A percentile compares a stretch with the other conserved stretches of the same genome.
Conservation (phyloP, 768 basidiomycete species). For the Pulveroboletus ravenelii region DNA sequence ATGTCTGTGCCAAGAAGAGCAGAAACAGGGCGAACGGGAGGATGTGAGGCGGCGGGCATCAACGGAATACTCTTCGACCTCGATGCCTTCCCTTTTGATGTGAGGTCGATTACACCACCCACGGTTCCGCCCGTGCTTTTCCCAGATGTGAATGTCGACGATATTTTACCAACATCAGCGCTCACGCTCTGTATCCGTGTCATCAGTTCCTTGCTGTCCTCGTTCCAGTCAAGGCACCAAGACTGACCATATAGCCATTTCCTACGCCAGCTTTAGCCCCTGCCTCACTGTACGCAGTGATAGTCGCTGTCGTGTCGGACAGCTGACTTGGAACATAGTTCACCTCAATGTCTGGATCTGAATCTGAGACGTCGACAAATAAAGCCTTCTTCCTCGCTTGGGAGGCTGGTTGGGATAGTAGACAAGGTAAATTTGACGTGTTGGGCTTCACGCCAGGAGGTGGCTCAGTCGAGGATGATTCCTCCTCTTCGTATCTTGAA, state of each 20-base stretch:
- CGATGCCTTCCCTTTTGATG: background rate
- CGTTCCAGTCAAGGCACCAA: background rate
- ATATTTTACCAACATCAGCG: background rate
- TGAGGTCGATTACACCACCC: slow-evolving; percentile 5
- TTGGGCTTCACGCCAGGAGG: background rate
- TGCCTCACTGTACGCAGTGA: background rate
- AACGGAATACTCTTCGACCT: slow-evolving; percentile 1
- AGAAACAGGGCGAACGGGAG: background rate
- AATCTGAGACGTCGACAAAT: slow-evolving; percentile 24
- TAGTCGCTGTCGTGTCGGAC: background rate
- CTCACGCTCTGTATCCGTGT: slow-evolving; percentile 3
- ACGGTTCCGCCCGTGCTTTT: background rate
- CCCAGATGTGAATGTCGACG: background rate
- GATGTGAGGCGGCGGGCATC: background rate
- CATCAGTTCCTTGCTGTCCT: background rate
- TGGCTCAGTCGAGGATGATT: slow-evolving; percentile 5
- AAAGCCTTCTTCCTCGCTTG: slow-evolving; percentile 10
- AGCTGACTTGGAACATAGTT: slow-evolving; percentile 7
- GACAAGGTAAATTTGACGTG: background rate
- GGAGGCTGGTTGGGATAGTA: background rate
- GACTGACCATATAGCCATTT: slow-evolving; percentile 8
- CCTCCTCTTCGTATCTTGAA: slow-evolving; percentile 12
- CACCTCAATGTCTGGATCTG: slow-evolving; percentile 18
- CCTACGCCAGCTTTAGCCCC: background rate
- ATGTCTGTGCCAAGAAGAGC: background rate